Conservation (phyloP, 2,329 filamentous ascomycete species). For the Xylariales sp. region DNA sequence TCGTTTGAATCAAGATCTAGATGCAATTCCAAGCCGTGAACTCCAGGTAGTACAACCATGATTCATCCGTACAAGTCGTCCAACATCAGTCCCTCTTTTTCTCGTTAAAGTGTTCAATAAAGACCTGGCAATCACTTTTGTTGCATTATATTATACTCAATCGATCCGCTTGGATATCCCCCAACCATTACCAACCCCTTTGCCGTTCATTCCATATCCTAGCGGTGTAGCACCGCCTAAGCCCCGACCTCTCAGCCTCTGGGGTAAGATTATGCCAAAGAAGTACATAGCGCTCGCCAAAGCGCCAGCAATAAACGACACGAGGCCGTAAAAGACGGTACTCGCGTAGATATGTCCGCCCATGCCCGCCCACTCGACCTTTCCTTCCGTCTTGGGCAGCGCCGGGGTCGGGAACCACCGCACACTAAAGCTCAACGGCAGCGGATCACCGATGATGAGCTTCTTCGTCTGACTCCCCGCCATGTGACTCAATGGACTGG, state of each 20-base stretch:
- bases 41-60: not conserved
- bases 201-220: slow-evolving; percentile 48
- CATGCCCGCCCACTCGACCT: slow-evolving; percentile 61
- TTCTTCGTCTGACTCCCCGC: slow-evolving; percentile 50
- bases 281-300: slow-evolving; percentile 55
- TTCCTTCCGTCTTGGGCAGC: slow-evolving; percentile 63
- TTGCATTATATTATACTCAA: slow-evolving; percentile 24
- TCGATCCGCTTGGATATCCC: slow-evolving; percentile 53
- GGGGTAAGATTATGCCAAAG: slow-evolving; percentile 54
- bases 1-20: not conserved
- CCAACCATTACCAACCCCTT: slow-evolving; percentile 52
- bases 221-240: slow-evolving; percentile 55
- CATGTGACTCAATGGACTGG: slow-evolving; percentile 63
- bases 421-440: slow-evolving; percentile 75
- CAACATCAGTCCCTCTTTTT: no score
- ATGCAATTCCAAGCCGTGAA: no score
- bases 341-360: slow-evolving; percentile 60
- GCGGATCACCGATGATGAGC: slow-evolving; percentile 80
- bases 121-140: no score
- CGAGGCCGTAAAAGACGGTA: slow-evolving; percentile 57
- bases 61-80: not conserved
- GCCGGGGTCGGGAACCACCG: slow-evolving; percentile 79
- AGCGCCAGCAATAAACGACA: slow-evolving; percentile 53
- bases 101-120: no score
- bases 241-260: slow-evolving; percentile 42